Evolutionary conservation across 2,329 filamentous ascomycete species (phyloP), one percentile per base, ranked within the genome.

Genomic region (Colletotrichum karsti): DNA sequence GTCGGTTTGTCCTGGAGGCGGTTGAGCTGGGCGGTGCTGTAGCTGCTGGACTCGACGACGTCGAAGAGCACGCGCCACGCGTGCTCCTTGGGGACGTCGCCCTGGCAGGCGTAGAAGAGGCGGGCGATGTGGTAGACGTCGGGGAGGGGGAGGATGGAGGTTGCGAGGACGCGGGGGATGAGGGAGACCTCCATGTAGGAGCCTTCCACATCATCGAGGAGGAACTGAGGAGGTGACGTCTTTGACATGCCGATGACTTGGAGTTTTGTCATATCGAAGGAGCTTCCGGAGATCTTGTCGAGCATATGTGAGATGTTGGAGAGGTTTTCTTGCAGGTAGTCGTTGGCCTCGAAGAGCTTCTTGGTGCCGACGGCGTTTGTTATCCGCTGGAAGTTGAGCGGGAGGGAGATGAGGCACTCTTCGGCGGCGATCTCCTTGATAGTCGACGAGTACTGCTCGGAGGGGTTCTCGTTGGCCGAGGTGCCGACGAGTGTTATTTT

Each of bases 401-500:
- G 57, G 74, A 72, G 67, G 57, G 28, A 44, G 10, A 78, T 79
- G 66, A 79, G 79, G 72, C 80, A 83, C 69, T 82, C 86, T 44
- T 73, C 79, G 30, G 73, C 75, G 50, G 78, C 82, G 70, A 82
- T 78, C 56, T 79, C 80, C 56, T 72, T 77, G 13, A 82, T 75
- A 65, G 75, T 83, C 24, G 72, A 77, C 50, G 78, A 74, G 60
- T 85, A 85, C 57, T 81, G 77, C 20, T 78, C 81, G 20, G 80
- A 81, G 12, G 78, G 84, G 15, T 87, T 83, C 18, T 87, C 82
- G 13, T 84, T 85, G 24, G 90, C 84, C 1, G 92, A 91, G 6
- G 93, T 94, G n/a, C 95, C 96, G 33, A 98, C 80, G 18, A 98
- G 85, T 62, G 95, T 86, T 57, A 97, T 87, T 67, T 88, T 88